Conservation (phyloP, 1,139 yeast species). For the Taphrina sp. region DNA sequence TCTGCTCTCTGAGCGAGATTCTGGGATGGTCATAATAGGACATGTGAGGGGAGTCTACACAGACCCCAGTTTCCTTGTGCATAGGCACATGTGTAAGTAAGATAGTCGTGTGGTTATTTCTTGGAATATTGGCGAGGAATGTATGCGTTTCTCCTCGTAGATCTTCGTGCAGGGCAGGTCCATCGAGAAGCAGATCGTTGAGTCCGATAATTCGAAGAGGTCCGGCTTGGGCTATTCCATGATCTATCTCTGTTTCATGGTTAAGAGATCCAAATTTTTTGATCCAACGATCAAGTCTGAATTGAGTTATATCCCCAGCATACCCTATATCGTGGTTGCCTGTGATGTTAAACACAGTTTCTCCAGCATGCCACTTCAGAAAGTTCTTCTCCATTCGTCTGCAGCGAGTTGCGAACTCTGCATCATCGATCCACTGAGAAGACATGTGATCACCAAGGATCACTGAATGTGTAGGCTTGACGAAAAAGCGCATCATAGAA, state of each 20-base stretch:
- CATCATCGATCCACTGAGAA: constrained; percentile 92
- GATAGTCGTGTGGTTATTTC: constrained; percentile 56
- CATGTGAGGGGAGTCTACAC: constrained; percentile 80
- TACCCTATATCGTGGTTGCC: constrained; percentile 98
- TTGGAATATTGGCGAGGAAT: constrained; percentile 22
- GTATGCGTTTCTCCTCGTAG: constrained; percentile 16
- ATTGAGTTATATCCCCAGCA: constrained; percentile 90
- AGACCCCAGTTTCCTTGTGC: constrained; percentile 73
- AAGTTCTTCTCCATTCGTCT: constrained; percentile 62
- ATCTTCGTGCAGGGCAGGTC: constrained; percentile 69
- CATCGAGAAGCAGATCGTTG: constrained; percentile 80
- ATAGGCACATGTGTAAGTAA: constrained; percentile 88
- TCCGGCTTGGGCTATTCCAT: constrained; percentile 4
- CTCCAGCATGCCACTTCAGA: constrained; percentile 50
- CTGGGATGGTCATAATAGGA: constrained; percentile 65
- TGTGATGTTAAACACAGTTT: constrained; percentile 49
- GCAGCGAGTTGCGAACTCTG: constrained; percentile 78
- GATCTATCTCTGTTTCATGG: neutral
- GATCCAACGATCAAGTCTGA: constrained; percentile 77
- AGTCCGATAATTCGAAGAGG: constrained; percentile 81
- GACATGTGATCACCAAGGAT: constrained; percentile 84
- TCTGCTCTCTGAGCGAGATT: constrained; percentile 65
- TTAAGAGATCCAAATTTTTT: constrained; percentile 78
- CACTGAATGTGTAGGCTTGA: constrained; percentile 73
- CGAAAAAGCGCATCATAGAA: constrained; percentile 22